Percentiles rank a stretch among this genome's conserved stretches.
Conservation (phyloP, 169 alveolate species). For the Plasmodium vivax region DNA sequence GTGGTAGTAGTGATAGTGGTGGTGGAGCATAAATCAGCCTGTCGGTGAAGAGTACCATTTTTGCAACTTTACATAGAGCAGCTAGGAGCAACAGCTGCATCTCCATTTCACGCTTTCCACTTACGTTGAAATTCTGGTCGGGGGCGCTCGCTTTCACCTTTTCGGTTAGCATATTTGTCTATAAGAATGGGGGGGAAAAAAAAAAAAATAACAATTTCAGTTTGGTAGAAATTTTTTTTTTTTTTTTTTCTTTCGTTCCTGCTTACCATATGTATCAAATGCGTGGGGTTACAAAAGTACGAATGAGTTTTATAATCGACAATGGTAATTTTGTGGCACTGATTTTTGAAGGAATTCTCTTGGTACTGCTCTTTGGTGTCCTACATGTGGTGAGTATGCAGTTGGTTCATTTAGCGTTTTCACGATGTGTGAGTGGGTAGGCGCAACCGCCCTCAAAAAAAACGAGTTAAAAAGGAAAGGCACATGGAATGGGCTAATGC, state of each 20-base stretch:
- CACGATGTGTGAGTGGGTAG: neutral
- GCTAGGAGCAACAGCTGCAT: neutral
- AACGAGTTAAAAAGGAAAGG: neutral
- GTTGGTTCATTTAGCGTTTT: neutral
- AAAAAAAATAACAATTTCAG: neutral
- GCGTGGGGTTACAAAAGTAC: conserved; percentile 65
- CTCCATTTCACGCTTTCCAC: neutral
- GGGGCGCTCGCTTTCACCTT: conserved; percentile 11
- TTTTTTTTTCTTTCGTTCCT: neutral
- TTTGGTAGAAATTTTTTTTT: neutral
- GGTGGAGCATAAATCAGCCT: neutral
- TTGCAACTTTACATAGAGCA: neutral
- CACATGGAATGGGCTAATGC: neutral
- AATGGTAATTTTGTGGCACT: conserved; percentile 48
- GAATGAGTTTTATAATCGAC: conserved; percentile 70
- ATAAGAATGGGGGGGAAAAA: neutral
- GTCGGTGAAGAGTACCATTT: neutral
- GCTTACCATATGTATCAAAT: conserved; percentile 62
- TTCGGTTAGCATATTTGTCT: conserved; percentile 44
- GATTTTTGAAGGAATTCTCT: conserved; percentile 67
- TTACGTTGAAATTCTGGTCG: conserved; percentile 66
- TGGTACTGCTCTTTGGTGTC: conserved; percentile 69
- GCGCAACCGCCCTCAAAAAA: neutral
- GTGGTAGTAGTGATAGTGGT: too few relatives aligned
- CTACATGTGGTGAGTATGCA: conserved; percentile 5